Evolutionary conservation across 495 filamentous ascomycete genomes (phyloP), one percentile per base, ranked within the genome.

Genomic region (Penicillium paradoxum): DNA sequence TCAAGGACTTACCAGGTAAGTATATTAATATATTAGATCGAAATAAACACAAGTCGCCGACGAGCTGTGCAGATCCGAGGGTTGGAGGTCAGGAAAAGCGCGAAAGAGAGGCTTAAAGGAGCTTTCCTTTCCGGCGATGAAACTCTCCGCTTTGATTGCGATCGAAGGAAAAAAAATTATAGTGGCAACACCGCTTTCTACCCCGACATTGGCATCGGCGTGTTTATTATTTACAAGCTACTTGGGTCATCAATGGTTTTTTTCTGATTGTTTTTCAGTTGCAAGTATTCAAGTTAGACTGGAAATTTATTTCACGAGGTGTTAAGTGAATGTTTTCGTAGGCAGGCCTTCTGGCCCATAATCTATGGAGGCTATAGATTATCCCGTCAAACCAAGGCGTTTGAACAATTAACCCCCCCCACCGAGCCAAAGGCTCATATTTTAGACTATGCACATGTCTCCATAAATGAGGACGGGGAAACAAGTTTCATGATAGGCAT

Each of bases 91-190:
- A 52, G 36, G 57, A 58, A 53, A 56, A 56, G 63, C 60, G 63
- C 63, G 57, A 66, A 63, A 58, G 63, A 60, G 54, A 42, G 58
- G 61, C 54, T 57, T 54, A 66, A 63, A 58, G 63, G 57, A 66
- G 63, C 63, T 63, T 66, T 66, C 63, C 54, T 66, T 66, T 66
- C 63, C 63, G 63, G 60, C 63, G 60, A 60, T 63, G 59, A 54
- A 60, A 60, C 55, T 59, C 62, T 65, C 59, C 61, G 61, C 61
- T 62, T 52, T 42, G 45, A 51, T 38, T 53, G 50, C 33, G 36
- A 50, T 48, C 51, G 54, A 50, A 51, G 47, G 52, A 58, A 63
- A 66, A 65, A 64, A 66, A 62, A 65, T 55, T 58, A 58, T 51
- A 55, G 60, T 61, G 63, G 60, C 63, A 61, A 38, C 38, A 51